Percentiles rank a stretch among this genome's conserved stretches.
Conservation (phyloP, 2,329 filamentous ascomycete genomes). For the Monilinia aucupariae region DNA sequence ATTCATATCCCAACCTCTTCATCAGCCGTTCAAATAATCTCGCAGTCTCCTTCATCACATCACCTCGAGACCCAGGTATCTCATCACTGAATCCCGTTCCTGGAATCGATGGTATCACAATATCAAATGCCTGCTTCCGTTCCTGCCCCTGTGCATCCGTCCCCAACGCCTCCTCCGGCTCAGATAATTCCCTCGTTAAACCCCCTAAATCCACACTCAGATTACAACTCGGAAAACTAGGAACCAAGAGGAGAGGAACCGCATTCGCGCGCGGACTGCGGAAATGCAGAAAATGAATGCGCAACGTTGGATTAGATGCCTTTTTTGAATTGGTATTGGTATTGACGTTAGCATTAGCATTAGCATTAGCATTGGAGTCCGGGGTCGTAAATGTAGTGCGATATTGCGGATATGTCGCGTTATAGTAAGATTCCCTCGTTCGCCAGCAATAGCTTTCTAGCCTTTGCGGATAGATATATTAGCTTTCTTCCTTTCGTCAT, state of each 20-base stretch:
- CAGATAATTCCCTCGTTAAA: slow-evolving; percentile 5
- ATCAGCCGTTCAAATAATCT: slow-evolving; percentile 54
- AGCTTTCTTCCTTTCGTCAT: background rate
- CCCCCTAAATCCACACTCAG: slow-evolving; percentile 42
- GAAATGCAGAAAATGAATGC: slow-evolving; percentile 62
- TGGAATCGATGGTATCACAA: slow-evolving; percentile 61
- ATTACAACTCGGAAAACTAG: slow-evolving; percentile 61
- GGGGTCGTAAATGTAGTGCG: slow-evolving; percentile 41
- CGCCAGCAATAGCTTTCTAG: slow-evolving; percentile 63
- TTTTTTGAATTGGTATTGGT: background rate
- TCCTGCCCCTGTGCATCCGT: background rate
- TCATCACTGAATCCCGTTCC: slow-evolving; percentile 64
- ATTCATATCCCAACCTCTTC: slow-evolving; percentile 51
- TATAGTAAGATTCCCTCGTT: slow-evolving; percentile 52
- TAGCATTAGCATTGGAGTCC: background rate
- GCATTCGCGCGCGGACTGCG: slow-evolving; percentile 49
- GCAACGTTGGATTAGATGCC: slow-evolving; percentile 36
- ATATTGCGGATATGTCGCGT: slow-evolving; percentile 57
- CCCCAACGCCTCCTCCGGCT: background rate
- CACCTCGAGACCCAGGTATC: slow-evolving; percentile 36
- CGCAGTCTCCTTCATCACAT: slow-evolving; percentile 47
- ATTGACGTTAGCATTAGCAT: background rate
- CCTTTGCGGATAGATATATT: slow-evolving; percentile 39
- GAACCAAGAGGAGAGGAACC: slow-evolving; percentile 58
- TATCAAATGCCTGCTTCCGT: slow-evolving; percentile 51